phyloP scores from a whole-genome alignment of 2,329 filamentous ascomycete genomes.

The Zymoseptoria pseudotritici region DNA sequence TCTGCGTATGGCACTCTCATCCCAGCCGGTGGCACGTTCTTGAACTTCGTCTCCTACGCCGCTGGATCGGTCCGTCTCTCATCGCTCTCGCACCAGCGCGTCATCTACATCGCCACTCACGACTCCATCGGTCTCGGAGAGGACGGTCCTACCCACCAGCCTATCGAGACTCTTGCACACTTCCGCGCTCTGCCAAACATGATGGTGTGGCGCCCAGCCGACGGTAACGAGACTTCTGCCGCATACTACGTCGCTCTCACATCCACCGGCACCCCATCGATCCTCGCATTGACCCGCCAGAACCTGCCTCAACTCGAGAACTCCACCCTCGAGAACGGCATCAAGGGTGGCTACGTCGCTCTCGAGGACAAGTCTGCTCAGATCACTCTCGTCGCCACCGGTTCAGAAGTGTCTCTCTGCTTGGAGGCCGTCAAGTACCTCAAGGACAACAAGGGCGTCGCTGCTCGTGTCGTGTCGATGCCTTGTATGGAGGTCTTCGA shows the following conservation, averaged over 20 bases:
- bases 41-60: conserved; percentile 98
- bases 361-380: conserved; percentile 77
- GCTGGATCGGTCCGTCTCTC: conserved; percentile 92
- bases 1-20: conserved; percentile 92
- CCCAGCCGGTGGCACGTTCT: conserved; percentile 91
- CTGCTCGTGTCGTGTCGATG: conserved; percentile 86
- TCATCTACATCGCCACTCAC: conserved; percentile 95
- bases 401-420: conserved; percentile 91
- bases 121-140: conserved; percentile 99
- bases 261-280: conserved; percentile 80
- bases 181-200: conserved; percentile 98
- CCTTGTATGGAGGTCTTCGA: conserved; percentile 98
- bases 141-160: conserved; percentile 97
- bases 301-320: conserved; percentile 97
- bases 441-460: conserved; percentile 78
- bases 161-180: conserved; percentile 94
- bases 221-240: conserved; percentile 95
- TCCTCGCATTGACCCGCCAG: conserved; percentile 92
- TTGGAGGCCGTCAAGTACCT: conserved; percentile 89
- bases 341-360: conserved; percentile 92
- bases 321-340: conserved; percentile 78
- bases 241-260: conserved; percentile 95
- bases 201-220: conserved; percentile 98
- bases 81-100: conserved; percentile 79
- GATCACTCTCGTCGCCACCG: conserved; percentile 86